Evolutionary conservation across 1,284 basidiomycete species (phyloP).

Genomic region (Jaminaea rosea): DNA sequence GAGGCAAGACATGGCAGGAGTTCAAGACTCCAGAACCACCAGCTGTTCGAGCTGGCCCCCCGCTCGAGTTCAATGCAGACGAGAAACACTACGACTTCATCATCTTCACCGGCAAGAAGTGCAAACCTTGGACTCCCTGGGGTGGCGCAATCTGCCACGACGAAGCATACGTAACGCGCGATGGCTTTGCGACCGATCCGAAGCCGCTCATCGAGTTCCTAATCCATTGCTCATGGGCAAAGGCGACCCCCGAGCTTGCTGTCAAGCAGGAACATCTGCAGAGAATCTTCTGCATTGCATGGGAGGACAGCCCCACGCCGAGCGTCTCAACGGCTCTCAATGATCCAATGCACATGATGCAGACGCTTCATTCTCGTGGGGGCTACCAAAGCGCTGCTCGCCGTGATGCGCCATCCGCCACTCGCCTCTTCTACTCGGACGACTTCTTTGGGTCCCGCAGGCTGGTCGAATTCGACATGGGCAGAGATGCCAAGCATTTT

Average conservation of each 20-base stretch:
- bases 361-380: not conserved
- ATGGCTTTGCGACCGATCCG: slow-evolving; percentile 33
- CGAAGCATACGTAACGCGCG: slow-evolving; percentile 47
- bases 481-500: slow-evolving; percentile 35
- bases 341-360: slow-evolving; percentile 9
- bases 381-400: not conserved
- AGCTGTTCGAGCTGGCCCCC: slow-evolving; percentile 20
- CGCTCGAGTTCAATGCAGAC: slow-evolving; percentile 43
- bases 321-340: slow-evolving; percentile 4
- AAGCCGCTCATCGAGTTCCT: slow-evolving; percentile 30
- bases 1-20: slow-evolving; percentile 39
- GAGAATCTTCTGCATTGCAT: slow-evolving; percentile 43
- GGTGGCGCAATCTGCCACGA: slow-evolving; percentile 37
- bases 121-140: slow-evolving; percentile 35
- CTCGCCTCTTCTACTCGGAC: slow-evolving; percentile 32
- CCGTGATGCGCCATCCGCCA: slow-evolving; percentile 8
- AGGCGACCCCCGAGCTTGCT: slow-evolving; percentile 28
- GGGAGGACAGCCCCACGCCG: slow-evolving; percentile 24
- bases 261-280: slow-evolving; percentile 17
- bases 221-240: slow-evolving; percentile 43
- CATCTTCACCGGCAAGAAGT: slow-evolving; percentile 39
- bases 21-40: slow-evolving; percentile 36
- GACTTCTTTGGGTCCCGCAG: slow-evolving; percentile 34
- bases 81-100: slow-evolving; percentile 32
- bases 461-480: slow-evolving; percentile 31